Conservation (phyloP, 371 early-diverging fungal species). For the Lichtheimia hyalospora region DNA sequence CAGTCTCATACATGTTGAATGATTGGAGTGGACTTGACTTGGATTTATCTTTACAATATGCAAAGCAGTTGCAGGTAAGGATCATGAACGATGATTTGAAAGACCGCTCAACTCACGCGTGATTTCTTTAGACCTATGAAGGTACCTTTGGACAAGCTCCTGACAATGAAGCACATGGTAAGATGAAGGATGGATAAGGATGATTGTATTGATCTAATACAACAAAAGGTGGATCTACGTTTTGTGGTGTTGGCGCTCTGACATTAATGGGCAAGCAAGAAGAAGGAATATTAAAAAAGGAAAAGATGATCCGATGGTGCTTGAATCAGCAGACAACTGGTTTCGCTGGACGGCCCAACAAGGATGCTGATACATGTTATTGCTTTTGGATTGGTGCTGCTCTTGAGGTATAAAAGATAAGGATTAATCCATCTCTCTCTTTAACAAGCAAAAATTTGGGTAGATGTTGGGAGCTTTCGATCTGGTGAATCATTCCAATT, state of each 20-base stretch:
- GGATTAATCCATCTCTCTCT: not conserved
- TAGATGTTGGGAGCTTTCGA: constrained; percentile 47
- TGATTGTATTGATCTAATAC: not conserved
- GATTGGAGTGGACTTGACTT: constrained; percentile 87
- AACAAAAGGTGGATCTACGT: constrained; percentile 79
- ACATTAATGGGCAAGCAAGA: constrained; percentile 63
- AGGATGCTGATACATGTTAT: constrained; percentile 95
- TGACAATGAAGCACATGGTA: constrained; percentile 87
- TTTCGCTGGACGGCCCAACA: constrained; percentile 92
- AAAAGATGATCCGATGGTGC: constrained; percentile 77
- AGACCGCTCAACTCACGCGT: not conserved
- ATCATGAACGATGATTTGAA: not conserved
- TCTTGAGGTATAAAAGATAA: constrained; percentile 49
- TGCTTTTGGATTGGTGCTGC: constrained; percentile 97
- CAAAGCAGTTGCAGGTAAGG: constrained; percentile 62
- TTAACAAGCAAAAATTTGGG: not conserved
- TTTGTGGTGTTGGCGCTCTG: constrained; percentile 90
- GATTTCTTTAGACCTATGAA: constrained; percentile 64
- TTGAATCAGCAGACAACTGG: constrained; percentile 78
- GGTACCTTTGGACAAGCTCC: constrained; percentile 81
- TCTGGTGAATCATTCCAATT: constrained; percentile 57
- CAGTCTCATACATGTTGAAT: constrained; percentile 76
- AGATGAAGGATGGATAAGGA: not conserved
- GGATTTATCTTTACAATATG: constrained; percentile 62
- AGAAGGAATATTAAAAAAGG: constrained; percentile 59